Conservation (phyloP, 805 yeast species). For the Barnettozyma salicaria region DNA sequence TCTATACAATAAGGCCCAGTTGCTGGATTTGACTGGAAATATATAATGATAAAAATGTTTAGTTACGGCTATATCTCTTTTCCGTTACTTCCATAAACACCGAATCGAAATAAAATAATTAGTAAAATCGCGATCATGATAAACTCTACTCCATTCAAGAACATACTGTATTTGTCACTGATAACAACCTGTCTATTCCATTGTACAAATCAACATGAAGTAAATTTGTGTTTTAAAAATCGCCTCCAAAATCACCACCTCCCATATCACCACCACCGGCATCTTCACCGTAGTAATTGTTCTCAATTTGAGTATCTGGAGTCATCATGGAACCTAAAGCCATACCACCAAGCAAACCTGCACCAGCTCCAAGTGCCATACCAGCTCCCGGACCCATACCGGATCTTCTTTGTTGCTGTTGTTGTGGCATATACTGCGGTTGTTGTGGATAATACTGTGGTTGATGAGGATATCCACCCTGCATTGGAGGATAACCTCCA, state of each 20-base stretch:
- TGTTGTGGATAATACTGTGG: conserved; percentile 26
- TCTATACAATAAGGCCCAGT: no score
- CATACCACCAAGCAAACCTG: conserved; percentile 27
- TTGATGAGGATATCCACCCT: conserved; percentile 26
- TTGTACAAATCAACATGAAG: not conserved
- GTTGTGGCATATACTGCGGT: conserved; percentile 5
- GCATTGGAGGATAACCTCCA: conserved; percentile 17
- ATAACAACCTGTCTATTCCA: no score
- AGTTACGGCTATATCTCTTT: no score
- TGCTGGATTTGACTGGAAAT: no score
- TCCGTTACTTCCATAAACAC: no score
- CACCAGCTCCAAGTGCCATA: conserved; percentile 26
- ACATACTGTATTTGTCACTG: no score
- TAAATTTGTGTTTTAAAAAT: conserved; percentile 4
- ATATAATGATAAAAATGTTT: no score
- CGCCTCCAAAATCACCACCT: conserved; percentile 23
- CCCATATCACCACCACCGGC: conserved; percentile 35
- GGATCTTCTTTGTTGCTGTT: conserved; percentile 28
- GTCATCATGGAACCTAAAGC: conserved; percentile 26
- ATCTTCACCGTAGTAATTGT: conserved; percentile 26
- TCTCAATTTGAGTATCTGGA: conserved; percentile 20
- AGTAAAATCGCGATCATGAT: no score
- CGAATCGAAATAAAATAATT: no score
- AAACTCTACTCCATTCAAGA: not conserved
- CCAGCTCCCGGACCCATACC: conserved; percentile 24